Conservation (phyloP, 2,329 filamentous ascomycete genomes). For the Amauroascus verrucosus region DNA sequence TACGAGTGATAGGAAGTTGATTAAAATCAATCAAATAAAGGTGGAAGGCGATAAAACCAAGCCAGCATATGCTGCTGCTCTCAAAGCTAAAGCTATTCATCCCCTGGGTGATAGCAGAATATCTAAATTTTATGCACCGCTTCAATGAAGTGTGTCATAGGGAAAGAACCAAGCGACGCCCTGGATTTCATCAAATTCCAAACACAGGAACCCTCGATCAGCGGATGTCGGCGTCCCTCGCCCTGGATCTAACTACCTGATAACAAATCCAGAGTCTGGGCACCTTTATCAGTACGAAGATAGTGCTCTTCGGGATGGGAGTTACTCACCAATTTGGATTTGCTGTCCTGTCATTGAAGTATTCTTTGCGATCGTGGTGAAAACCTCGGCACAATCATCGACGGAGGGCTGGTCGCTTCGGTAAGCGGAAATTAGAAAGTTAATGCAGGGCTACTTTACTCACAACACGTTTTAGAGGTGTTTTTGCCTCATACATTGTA, state of each 20-base stretch:
- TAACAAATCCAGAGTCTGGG: slow-evolving; percentile 28
- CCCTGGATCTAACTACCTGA: slow-evolving; percentile 7
- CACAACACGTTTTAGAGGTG: slow-evolving; percentile 51
- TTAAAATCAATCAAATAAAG: slow-evolving; percentile 32
- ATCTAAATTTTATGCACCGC: slow-evolving; percentile 26
- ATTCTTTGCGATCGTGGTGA: slow-evolving; percentile 35
- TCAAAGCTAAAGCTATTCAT: slow-evolving; percentile 33
- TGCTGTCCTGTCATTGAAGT: slow-evolving; percentile 39
- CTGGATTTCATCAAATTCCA: neutral
- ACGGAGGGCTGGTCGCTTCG: slow-evolving; percentile 26
- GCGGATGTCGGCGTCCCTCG: neutral
- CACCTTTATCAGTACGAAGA: neutral
- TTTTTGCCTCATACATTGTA: slow-evolving; percentile 43
- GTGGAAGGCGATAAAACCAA: slow-evolving; percentile 31
- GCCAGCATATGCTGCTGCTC: slow-evolving; percentile 29
- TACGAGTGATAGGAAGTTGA: slow-evolving; percentile 28
- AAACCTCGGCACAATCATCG: slow-evolving; percentile 36
- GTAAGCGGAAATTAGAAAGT: slow-evolving; percentile 10
- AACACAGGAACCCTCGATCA: neutral
- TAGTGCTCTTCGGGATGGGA: neutral
- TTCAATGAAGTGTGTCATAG: slow-evolving; percentile 18
- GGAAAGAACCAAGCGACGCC: neutral
- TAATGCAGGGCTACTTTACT: slow-evolving; percentile 17
- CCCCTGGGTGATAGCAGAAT: slow-evolving; percentile 20
- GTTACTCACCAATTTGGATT: slow-evolving; percentile 33